phyloP scores from a whole-genome alignment of 2,329 filamentous ascomycete species.

The Fusarium coicis region DNA sequence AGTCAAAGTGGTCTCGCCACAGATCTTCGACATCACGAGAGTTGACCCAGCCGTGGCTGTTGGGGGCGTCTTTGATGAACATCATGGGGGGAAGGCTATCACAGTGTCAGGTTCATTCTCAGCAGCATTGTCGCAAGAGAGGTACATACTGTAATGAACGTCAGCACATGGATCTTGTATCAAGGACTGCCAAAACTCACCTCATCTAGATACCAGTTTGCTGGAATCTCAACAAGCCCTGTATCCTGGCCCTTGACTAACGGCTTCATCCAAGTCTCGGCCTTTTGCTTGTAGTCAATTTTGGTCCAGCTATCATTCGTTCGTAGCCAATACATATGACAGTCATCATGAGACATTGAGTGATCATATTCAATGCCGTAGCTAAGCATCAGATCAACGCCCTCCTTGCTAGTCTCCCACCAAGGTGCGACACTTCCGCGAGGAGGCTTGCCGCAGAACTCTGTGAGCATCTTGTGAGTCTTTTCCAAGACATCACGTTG shows the following conservation, averaged over 20 bases:
- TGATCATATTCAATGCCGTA: slow-evolving; percentile 79
- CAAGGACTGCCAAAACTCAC: fast-evolving
- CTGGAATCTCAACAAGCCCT: slow-evolving; percentile 73
- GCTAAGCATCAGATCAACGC: slow-evolving; percentile 70
- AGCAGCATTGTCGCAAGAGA: fast-evolving
- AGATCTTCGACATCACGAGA: slow-evolving; percentile 71
- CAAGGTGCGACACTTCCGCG: slow-evolving; percentile 78
- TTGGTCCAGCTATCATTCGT: slow-evolving; percentile 75
- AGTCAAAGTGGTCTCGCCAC: slow-evolving; percentile 75
- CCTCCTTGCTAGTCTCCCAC: slow-evolving; percentile 79
- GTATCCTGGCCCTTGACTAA: slow-evolving; percentile 68
- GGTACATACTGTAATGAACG: not conserved
- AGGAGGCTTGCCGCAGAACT: slow-evolving; percentile 76
- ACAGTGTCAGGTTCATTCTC: not conserved
- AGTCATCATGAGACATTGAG: slow-evolving; percentile 66
- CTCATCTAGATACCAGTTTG: slow-evolving; percentile 70
- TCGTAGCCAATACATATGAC: slow-evolving; percentile 71
- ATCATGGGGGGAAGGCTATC: slow-evolving; percentile 70
- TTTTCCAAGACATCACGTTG: slow-evolving; percentile 80
- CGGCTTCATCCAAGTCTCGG: slow-evolving; percentile 57
- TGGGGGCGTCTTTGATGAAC: slow-evolving; percentile 75
- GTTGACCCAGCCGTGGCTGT: slow-evolving; percentile 71
- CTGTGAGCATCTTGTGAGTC: slow-evolving; percentile 76
- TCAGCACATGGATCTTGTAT: not conserved
- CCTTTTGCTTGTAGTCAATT: slow-evolving; percentile 66